phyloP scores from a whole-genome alignment of 1,284 basidiomycete species.

The Tilletia caries region DNA sequence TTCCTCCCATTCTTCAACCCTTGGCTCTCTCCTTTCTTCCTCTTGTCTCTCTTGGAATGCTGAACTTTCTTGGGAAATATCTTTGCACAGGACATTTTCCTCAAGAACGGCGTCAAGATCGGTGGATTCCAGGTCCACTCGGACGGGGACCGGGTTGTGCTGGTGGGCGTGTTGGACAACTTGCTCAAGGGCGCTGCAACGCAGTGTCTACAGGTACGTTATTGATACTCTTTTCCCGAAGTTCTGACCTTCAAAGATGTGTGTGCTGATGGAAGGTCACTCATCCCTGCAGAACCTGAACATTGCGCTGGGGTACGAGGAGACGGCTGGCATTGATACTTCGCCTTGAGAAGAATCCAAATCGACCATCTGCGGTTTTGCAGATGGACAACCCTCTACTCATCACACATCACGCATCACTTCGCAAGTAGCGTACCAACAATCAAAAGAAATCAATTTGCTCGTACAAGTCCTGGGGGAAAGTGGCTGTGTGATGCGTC shows the following conservation, averaged over 20 bases:
- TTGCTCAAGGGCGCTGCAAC: constrained; percentile 95
- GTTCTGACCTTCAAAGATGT: constrained; percentile 9
- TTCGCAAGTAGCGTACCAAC: constrained; percentile 35
- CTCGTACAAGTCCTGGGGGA: too few relatives aligned
- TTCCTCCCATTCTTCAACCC: background rate
- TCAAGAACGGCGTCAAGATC: constrained; percentile 80
- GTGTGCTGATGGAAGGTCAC: background rate
- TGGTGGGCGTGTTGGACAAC: constrained; percentile 77
- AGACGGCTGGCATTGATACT: constrained; percentile 70
- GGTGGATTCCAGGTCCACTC: constrained; percentile 94
- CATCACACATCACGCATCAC: too few relatives aligned
- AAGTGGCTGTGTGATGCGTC: too few relatives aligned
- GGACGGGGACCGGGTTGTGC: constrained; percentile 79
- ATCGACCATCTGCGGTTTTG: too few relatives aligned
- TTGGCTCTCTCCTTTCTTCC: background rate
- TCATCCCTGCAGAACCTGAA: constrained; percentile 74
- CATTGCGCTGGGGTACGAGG: constrained; percentile 86
- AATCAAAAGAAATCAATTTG: too few relatives aligned
- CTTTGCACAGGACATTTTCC: constrained; percentile 64
- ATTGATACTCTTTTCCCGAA: background rate
- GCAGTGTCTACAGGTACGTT: constrained; percentile 82
- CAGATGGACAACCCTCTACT: too few relatives aligned
- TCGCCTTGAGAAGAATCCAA: constrained; percentile 32
- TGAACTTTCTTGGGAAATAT: background rate
- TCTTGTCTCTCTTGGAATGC: background rate